Percentiles rank a stretch among this genome's conserved stretches.
Conservation (phyloP, 1,284 basidiomycete genomes). For the Paramarasmius palmivorus region DNA sequence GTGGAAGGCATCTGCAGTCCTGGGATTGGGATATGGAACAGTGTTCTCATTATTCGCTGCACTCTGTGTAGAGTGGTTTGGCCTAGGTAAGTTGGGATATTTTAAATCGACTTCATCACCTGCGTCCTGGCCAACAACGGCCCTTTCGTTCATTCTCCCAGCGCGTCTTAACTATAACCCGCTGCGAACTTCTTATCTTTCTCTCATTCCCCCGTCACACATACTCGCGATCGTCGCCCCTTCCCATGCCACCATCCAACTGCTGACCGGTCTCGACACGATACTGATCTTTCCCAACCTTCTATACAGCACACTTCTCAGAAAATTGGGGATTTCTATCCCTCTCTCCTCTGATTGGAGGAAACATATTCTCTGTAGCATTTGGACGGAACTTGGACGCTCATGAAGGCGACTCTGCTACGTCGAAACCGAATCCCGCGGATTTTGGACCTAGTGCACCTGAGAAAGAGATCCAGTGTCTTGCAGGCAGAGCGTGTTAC, state of each 20-base stretch:
- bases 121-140: neutral
- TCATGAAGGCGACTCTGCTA: constrained; percentile 40
- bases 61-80: constrained; percentile 81
- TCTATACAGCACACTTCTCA: constrained; percentile 62
- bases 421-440: constrained; percentile 1
- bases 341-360: constrained; percentile 77
- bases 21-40: constrained; percentile 75
- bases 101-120: neutral
- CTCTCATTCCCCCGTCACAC: too few species aligned
- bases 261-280: neutral
- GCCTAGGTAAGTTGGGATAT: constrained; percentile 47
- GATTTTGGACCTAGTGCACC: neutral
- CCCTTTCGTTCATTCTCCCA: neutral
- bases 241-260: too few species aligned
- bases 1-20: constrained; percentile 74
- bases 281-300: constrained; percentile 1
- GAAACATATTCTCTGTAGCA: constrained; percentile 82
- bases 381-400: constrained; percentile 83
- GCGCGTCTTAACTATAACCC: neutral
- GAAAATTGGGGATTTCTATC: constrained; percentile 88
- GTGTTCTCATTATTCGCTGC: constrained; percentile 78
- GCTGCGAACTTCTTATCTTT: too few species aligned
- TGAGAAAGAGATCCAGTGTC: constrained; percentile 33
- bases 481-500: constrained; percentile 53
- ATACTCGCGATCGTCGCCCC: too few species aligned